Conservation (phyloP, 164 flowering plant genomes). For the Stephania yunnanensis region DNA sequence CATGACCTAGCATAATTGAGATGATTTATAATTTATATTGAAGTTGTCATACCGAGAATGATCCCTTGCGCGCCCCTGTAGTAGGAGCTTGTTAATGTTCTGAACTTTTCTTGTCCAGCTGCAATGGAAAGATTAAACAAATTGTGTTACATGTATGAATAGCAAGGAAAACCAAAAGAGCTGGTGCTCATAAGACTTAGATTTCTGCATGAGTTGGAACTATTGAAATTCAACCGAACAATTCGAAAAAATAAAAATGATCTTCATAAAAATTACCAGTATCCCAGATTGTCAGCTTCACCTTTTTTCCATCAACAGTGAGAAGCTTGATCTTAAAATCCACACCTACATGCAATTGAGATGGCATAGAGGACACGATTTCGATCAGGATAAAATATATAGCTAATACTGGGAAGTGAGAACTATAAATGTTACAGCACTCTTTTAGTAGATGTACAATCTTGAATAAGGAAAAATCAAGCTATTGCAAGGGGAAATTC, state of each 20-base stretch:
- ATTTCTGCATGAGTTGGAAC: neutral
- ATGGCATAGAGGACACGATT: neutral
- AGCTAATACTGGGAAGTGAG: neutral
- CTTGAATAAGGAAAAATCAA: too few relatives aligned
- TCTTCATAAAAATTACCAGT: conserved; percentile 44
- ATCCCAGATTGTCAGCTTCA: conserved; percentile 88
- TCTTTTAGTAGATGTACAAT: too few relatives aligned
- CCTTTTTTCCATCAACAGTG: conserved; percentile 49
- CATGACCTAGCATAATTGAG: neutral
- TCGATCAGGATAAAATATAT: neutral
- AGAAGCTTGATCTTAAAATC: conserved; percentile 66
- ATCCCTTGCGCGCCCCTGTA: conserved; percentile 87
- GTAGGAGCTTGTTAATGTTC: conserved; percentile 61
- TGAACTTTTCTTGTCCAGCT: conserved; percentile 84
- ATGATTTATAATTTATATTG: neutral
- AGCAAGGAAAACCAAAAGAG: neutral
- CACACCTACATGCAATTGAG: conserved; percentile 37
- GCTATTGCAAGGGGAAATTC: too few relatives aligned
- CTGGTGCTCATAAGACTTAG: too few relatives aligned
- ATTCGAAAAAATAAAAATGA: conserved; percentile 4
- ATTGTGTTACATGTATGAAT: neutral
- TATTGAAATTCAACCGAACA: neutral
- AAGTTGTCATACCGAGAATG: conserved; percentile 51
- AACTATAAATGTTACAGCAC: neutral
- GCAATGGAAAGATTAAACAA: conserved; percentile 16